Base-by-base conservation (phyloP, 345 rosid genomes). In the Rhizophora mangle region DNA sequence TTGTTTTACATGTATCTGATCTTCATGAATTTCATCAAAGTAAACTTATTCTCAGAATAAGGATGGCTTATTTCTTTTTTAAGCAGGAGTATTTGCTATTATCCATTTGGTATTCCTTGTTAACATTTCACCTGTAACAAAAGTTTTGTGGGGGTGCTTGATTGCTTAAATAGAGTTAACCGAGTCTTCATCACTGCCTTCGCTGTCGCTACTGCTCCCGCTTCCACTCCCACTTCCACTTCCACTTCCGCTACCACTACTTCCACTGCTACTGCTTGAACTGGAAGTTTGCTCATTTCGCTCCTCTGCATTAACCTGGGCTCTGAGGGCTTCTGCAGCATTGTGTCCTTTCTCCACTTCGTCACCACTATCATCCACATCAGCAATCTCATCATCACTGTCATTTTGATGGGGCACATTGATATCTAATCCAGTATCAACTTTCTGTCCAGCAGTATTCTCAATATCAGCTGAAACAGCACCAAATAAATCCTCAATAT, bases 251-350 rank as follows among this genome's bases (percentile, higher is more conserved):
- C 90, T 86, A 67, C 92, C 86, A 46, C 90, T 86, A 8, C 89
- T 88, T 6, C 84, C 87, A 72, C 96, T 88, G 76, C 95, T 86
- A 56, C 98, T 87, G 72, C 90, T 81, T 4, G 93, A 87, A 67
- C 90, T 84, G 19, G 82, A 88, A 27, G 75, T 65, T 46, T 64
- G 67, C 63, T 77, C 34, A 15, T 78, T 80, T 63, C 74, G 71
- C 66, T 60, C 85, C 34, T 78, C 84, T 8, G 82, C 86, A 79
- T 87, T 86, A 69, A 88, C 91, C 84, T 90, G 96, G 13, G 95
- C 95, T 82, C 89, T 82, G 5, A 90, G 91, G 24, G 95, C 95
- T 83, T 93, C 96, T n/a, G 98, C 96, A 16, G 96, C 96, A 78
- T 88, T 93, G 1, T 83, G 86, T 26, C 96, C 94, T 74, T 67